These are phyloP conservation scores for Alternaria sp. DNA, from an alignment of 2,329 filamentous ascomycete species.

Conservation along the genomic window DNA sequence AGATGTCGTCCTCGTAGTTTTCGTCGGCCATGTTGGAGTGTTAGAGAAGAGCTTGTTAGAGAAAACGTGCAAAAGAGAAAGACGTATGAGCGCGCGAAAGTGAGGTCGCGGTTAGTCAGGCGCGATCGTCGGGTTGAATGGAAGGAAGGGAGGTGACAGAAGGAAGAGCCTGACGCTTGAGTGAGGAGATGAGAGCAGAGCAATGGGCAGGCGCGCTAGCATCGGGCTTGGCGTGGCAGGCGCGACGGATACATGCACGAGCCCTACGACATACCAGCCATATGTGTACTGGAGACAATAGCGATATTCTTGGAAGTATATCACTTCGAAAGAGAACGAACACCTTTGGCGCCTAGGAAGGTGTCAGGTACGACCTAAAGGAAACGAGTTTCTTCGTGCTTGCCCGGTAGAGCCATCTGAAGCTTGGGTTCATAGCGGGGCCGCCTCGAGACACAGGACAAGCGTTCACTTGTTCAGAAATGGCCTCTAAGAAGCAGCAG, in stretches of 20 bases:
- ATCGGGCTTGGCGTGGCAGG: constrained; percentile 32
- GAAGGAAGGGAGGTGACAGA: constrained; percentile 15
- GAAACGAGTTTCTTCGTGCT: not conserved
- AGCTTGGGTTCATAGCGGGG: constrained; percentile 29
- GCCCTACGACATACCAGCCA: constrained; percentile 3
- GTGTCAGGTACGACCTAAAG: not conserved
- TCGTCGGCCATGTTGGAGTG: constrained; percentile 74
- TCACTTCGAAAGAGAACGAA: not conserved
- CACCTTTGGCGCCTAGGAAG: not conserved
- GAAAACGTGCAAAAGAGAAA: not conserved
- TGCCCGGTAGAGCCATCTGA: constrained; percentile 15
- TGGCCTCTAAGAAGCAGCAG: constrained; percentile 60
- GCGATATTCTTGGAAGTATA: not conserved
- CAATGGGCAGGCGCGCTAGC: constrained; percentile 20
- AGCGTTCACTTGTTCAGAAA: constrained; percentile 28
- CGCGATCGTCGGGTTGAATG: not conserved
- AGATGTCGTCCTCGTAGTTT: constrained; percentile 91
- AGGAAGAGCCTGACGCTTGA: constrained; percentile 35
- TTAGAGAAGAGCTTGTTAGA: not conserved
- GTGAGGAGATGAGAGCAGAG: constrained; percentile 32
- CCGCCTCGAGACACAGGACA: constrained; percentile 11
- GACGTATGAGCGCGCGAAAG: not conserved
- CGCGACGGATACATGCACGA: constrained; percentile 15
- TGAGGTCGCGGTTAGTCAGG: not conserved
- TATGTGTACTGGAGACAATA: not conserved